Evolutionary conservation across 148 eudicot genomes (phyloP).

Genomic region (Silene uniflora): DNA sequence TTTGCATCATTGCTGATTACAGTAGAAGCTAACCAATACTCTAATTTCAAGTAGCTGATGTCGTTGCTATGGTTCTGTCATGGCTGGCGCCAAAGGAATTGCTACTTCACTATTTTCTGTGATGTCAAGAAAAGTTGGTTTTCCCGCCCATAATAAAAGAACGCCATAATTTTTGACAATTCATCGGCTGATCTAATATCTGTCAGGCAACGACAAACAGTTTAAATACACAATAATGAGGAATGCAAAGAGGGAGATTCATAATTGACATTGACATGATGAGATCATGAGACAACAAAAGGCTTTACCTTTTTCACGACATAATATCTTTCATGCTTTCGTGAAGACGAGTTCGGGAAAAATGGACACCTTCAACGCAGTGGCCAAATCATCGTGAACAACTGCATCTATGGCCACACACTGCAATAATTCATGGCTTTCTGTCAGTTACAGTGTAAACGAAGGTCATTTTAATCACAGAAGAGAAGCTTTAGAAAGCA

Average conservation of each 20-base stretch:
- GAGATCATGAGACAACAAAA: background rate
- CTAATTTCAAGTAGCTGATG: background rate
- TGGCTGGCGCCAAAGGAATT: constrained; percentile 47
- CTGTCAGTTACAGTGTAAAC: no score
- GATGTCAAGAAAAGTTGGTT: constrained; percentile 53
- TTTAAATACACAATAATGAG: background rate
- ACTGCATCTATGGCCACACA: constrained; percentile 96
- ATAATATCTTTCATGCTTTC: constrained; percentile 83
- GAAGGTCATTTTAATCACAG: no score
- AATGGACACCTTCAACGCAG: constrained; percentile 67
- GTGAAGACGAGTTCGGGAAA: constrained; percentile 90
- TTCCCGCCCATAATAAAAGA: constrained; percentile 90
- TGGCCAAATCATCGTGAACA: constrained; percentile 64
- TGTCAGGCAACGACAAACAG: constrained; percentile 25
- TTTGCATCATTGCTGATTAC: background rate
- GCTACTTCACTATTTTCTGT: constrained; percentile 41
- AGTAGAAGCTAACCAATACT: background rate
- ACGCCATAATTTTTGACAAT: constrained; percentile 92
- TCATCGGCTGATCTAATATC: constrained; percentile 76
- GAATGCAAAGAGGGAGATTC: background rate
- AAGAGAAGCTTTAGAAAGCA: no score
- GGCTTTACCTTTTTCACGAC: constrained; percentile 77
- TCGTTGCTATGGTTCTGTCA: constrained; percentile 17
- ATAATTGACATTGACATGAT: background rate
- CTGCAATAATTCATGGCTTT: constrained; percentile 47